Base-by-base conservation (phyloP, 148 eudicot genomes). In the Dianthus caryophyllus region DNA sequence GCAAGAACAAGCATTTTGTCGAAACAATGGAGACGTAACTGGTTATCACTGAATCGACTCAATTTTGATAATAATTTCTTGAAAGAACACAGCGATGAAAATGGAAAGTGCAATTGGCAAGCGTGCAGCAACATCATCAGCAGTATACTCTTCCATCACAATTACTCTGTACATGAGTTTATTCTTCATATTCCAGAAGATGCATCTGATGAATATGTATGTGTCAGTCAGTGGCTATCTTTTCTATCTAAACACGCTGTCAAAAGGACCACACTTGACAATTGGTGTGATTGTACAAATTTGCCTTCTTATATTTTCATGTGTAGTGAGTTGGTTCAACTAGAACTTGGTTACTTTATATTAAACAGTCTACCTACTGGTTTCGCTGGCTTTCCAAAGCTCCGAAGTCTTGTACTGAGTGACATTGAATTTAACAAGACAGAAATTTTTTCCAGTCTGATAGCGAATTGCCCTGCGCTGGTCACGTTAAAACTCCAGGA, bases 321-420 rank as follows among this genome's bases (percentile, higher is more conserved):
- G 6, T 69, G 65, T 65, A 44, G 7, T 6, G 65, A 59, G 18
- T 31, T 69, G 33, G 72, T 58, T 14, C n/a, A 18, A 14, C n/a
- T 69, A 33, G 10, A 13, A 8, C 39, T 69, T 0, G 1, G 13
- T 0, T 0, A 6, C 3, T 20, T 21, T 7, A 6, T 0, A 10
- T 5, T 69, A 22, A 31, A 20, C 2, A 21, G 20, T 20, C 56
- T 18, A 29, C 72, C 65, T 2, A 12, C 24, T 69, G 43, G 31
- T 49, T 69, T 47, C 61, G 48, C 31, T 39, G 72, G 65, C 21
- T 69, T 69, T 20, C 46, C 56, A 2, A 27, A 18, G 17, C 72
- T 69, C 47, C 18, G 30, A 18, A 8, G 8, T 1, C 72, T 58
- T 69, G 15, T 11, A 13, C 65, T 69, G 12, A 0, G 18, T 4